Conservation (phyloP, 1,284 basidiomycete genomes). For the Tremellales sp. region DNA sequence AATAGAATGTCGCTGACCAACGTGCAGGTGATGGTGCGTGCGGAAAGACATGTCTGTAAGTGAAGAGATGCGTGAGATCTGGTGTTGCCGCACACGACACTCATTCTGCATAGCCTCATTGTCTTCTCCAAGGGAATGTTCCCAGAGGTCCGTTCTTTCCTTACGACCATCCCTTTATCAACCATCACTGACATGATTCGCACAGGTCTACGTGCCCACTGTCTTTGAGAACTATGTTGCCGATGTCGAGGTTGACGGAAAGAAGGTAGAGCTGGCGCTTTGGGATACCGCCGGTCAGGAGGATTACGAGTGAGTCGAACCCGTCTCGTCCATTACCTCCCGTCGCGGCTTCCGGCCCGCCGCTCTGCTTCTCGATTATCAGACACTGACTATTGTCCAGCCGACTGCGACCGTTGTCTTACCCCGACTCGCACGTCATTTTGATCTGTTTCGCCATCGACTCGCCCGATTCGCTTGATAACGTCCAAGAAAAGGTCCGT, state of each 20-base stretch:
- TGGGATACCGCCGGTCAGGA: slow-evolving; percentile 97
- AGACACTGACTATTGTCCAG: slow-evolving; percentile 52
- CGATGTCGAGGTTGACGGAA: slow-evolving; percentile 84
- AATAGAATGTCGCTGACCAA: not conserved
- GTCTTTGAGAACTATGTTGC: slow-evolving; percentile 84
- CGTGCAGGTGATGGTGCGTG: slow-evolving; percentile 52
- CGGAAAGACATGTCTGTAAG: slow-evolving; percentile 56
- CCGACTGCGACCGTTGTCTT: slow-evolving; percentile 82
- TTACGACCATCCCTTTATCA: not conserved
- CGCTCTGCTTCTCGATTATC: not conserved
- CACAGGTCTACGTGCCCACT: slow-evolving; percentile 83
- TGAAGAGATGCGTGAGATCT: slow-evolving; percentile 3
- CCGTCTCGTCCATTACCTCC: slow-evolving; percentile 7
- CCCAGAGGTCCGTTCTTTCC: slow-evolving; percentile 66
- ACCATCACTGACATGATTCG: not conserved
- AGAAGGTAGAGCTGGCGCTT: slow-evolving; percentile 84
- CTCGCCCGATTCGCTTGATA: slow-evolving; percentile 86
- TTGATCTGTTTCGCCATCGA: slow-evolving; percentile 91
- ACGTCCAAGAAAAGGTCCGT: slow-evolving; percentile 89
- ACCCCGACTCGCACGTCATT: slow-evolving; percentile 89
- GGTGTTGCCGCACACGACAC: not conserved
- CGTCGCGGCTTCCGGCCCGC: not conserved
- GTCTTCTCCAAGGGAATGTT: slow-evolving; percentile 76
- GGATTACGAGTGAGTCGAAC: slow-evolving; percentile 53
- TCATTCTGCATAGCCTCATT: slow-evolving; percentile 42